Evolutionary conservation across 129 eudicot species (phyloP).

Genomic region (Artemisia tridentata): DNA sequence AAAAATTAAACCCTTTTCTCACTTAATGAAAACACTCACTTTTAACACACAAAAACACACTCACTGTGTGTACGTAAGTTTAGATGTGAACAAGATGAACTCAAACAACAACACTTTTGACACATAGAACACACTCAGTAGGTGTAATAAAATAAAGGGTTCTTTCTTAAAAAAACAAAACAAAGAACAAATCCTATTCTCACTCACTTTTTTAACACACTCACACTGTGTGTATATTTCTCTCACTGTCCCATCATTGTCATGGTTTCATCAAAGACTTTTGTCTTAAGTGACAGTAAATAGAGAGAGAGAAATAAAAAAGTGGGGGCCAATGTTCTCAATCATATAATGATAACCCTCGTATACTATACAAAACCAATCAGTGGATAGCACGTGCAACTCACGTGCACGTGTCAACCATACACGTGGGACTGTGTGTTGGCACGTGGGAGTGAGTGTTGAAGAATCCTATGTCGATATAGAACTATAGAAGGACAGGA

Average conservation of each 20-base stretch:
- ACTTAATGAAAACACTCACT: slow-evolving; percentile 4
- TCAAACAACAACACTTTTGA: slow-evolving; percentile 2
- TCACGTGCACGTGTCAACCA: slow-evolving; percentile 42
- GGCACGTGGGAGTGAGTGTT: slow-evolving; percentile 31
- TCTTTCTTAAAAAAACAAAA: slow-evolving; percentile 8
- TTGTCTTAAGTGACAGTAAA: slow-evolving; percentile 59
- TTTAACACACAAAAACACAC: slow-evolving; percentile 10
- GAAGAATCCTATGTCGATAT: slow-evolving; percentile 39
- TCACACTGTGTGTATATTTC: slow-evolving; percentile 17
- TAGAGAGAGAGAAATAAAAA: slow-evolving; percentile 21
- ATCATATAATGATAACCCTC: no score
- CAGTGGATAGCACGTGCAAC: slow-evolving; percentile 44
- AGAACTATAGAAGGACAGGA: background rate
- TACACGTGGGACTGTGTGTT: slow-evolving; percentile 69
- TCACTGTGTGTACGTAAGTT: slow-evolving; percentile 7
- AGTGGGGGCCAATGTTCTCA: slow-evolving; percentile 8
- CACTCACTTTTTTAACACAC: slow-evolving; percentile 21
- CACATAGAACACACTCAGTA: slow-evolving; percentile 11
- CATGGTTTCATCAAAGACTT: slow-evolving; percentile 45
- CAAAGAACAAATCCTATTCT: slow-evolving; percentile 9
- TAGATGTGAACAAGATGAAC: slow-evolving; percentile 24
- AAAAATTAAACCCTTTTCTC: slow-evolving; percentile 9
- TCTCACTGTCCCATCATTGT: slow-evolving; percentile 27
- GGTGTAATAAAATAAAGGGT: slow-evolving; percentile 10
- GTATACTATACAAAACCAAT: slow-evolving; percentile 24